Evolutionary conservation across 768 basidiomycete species (phyloP), one percentile per base, ranked within the genome.

Genomic region (Lactarius evosmus): DNA sequence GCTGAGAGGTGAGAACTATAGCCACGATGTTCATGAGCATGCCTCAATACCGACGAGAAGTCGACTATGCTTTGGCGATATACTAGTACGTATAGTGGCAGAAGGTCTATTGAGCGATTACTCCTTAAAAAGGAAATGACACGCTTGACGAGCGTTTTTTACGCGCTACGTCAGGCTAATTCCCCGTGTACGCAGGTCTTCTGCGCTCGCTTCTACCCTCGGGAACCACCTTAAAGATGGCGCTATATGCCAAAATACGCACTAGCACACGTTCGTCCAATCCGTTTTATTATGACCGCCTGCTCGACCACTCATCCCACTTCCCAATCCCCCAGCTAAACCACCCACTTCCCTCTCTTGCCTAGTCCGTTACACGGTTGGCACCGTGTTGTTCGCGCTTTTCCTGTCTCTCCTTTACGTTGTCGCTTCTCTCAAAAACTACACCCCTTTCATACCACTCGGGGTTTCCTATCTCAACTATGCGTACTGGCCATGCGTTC

Each of bases 401-500:
- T 67, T 70, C 65, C 64, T 69, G 14, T 61, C 66, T 22, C 62
- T 73, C 36, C 72, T 73, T 66, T 74, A 72, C 65, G 41, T 69
- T n/a, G 66, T 63, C 50, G 70, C 66, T 41, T 36, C 67, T 46
- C 61, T 72, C 36, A 61, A 54, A 60, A 33, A 60, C 52, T 29
- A 58, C 68, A 46, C 19, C 51, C 71, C 72, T 60, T 71, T 62
- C 66, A 58, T 53, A 16, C 54, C 57, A 30, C 61, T 71, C 34
- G 65, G 56, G 30, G 40, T 69, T 12, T 63, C 71, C 17, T 65
- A 58, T 22, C 66, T 67, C 70, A 63, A 74, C 65, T 59, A 75
- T 75, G 74, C 74, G 74, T 74, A 73, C 73, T 70, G 69, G 71
- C 60, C 56, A 68, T 69, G 69, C 70, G 64, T 62, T 62, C 58